Percentiles rank a stretch among this genome's conserved stretches.
Conservation (phyloP, 2,329 filamentous ascomycete species). For the Exophiala mesophila region DNA sequence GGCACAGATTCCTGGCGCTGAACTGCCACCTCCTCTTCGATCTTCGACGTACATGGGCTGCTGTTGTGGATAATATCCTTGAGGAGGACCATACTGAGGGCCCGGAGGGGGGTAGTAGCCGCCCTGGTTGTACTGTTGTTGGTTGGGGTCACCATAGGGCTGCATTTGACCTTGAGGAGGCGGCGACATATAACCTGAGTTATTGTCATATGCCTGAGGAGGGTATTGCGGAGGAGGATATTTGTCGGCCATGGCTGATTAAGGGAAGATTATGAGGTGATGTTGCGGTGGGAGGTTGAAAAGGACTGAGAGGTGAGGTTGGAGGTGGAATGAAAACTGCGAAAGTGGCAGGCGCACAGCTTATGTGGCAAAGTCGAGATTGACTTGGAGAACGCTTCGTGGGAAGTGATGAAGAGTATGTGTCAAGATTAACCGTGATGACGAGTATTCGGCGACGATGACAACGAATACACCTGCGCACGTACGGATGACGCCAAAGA, state of each 20-base stretch:
- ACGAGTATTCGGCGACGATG: too few species aligned
- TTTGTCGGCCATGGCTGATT: slow-evolving; percentile 14
- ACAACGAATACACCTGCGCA: too few species aligned
- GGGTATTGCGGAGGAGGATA: slow-evolving; percentile 15
- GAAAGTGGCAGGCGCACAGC: too few species aligned
- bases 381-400: too few species aligned
- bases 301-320: slow-evolving; percentile 3
- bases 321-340: background rate
- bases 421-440: too few species aligned
- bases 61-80: slow-evolving; percentile 33
- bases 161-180: slow-evolving; percentile 11
- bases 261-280: too few species aligned
- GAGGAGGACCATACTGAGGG: slow-evolving; percentile 14
- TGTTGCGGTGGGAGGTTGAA: background rate
- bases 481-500: too few species aligned
- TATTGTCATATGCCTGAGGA: slow-evolving; percentile 4
- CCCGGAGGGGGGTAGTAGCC: slow-evolving; percentile 6
- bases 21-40: slow-evolving; percentile 28
- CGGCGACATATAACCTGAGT: slow-evolving; percentile 12
- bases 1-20: slow-evolving; percentile 40
- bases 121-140: slow-evolving; percentile 21
- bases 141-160: slow-evolving; percentile 16
- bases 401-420: too few species aligned
- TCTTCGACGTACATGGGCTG: slow-evolving; percentile 37
- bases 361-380: too few species aligned